Percentiles rank a stretch among this genome's conserved stretches.
phyloP scores from a whole-genome alignment of 441 rosid species.

The Syzygium malaccense region DNA sequence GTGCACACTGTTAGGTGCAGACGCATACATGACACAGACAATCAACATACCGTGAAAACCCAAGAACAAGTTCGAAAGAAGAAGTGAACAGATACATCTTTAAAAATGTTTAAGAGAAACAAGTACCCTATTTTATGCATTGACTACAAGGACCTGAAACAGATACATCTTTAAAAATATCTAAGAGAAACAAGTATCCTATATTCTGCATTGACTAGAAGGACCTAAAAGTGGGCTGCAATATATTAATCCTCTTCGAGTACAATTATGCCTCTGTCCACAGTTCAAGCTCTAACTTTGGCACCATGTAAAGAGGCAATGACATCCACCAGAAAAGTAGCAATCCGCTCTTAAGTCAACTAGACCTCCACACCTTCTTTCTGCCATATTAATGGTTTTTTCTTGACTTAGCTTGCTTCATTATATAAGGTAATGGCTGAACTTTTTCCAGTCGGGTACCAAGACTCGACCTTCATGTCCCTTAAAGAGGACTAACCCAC shows the following conservation, averaged over 20 bases:
- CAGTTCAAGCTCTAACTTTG: not conserved
- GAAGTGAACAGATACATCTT: not conserved
- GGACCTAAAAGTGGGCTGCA: not conserved
- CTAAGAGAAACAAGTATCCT: not conserved
- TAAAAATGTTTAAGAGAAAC: not conserved
- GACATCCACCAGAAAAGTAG: not conserved
- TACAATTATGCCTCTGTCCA: not conserved
- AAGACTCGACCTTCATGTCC: not conserved
- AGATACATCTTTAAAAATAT: not conserved
- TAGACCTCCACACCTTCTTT: not conserved
- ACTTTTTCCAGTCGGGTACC: not conserved
- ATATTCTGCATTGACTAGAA: not conserved
- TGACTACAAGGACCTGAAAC: not conserved
- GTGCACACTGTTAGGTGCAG: not conserved
- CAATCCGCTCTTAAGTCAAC: not conserved
- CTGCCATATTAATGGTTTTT: not conserved
- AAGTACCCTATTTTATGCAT: not conserved
- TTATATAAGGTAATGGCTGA: not conserved
- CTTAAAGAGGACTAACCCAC: not conserved
- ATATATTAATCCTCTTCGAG: not conserved
- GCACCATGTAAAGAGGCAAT: not conserved
- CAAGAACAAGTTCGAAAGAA: not conserved
- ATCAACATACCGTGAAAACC: not conserved
- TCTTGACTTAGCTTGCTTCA: not conserved
- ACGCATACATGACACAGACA: not conserved